Evolutionary conservation across 495 filamentous ascomycete species (phyloP), one percentile per base, ranked within the genome.

Genomic region (Penicillium longicatenatum): DNA sequence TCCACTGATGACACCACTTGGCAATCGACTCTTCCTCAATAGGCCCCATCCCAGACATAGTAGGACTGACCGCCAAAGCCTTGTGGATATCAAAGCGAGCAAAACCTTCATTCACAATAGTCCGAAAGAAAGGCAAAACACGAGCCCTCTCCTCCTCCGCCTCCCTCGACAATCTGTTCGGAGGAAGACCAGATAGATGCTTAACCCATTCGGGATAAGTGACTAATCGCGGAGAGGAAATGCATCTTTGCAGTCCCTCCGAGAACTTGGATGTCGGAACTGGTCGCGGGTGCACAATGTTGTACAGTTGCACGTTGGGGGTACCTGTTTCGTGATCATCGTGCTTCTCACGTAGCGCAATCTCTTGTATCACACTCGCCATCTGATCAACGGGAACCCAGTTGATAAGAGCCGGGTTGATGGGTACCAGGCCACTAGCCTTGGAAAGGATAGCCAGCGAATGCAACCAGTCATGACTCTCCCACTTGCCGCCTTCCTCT

Each of bases 301-400:
- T 71, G 24, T 64, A 70, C 0, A 67, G 44, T 5, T 43, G 49
- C 16, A 59, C 54, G 30, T 49, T 54, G 22, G 57, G 51, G 0
- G 56, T 50, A 14, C 46, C 54, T 9, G 60, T 54, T 5, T 47
- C 39, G 22, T 46, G 26, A n/a, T 55, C 45, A 17, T 44, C 50
- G 12, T 54, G 55, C 11, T 35, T 29, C 33, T 57, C 53, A 8
- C 52, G 39, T 1, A 64, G 29, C 0, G 52, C 17, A 17, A 70
- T 54, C 0, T 70, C 69, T 4, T 49, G 22, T n/a, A 71, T 52
- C 9, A 62, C 44, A 2, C 31, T 33, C 16, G 64, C 62, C 9
- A 62, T 30, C n/a, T 56, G 31, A 44, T 70, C 68, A 2, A 70
- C 60, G 3, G 68, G 68, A 14, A 71, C 58, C 69, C 69, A 71